Evolutionary conservation across 1,284 basidiomycete genomes (phyloP).

Genomic region (Pseudozyma thailandica): DNA sequence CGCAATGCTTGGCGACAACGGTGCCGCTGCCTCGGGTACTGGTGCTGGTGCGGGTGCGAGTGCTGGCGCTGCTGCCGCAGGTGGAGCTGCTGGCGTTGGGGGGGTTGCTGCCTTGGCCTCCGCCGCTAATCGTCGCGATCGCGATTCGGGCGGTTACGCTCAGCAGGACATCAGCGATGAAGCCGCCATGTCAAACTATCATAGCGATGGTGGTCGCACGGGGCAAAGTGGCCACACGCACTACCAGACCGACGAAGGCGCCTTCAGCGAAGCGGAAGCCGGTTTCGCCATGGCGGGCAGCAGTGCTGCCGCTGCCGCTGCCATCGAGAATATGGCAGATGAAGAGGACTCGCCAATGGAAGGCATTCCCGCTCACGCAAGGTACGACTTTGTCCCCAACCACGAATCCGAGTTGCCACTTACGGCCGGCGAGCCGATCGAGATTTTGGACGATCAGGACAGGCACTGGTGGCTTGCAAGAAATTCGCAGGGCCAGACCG

Average conservation of each 20-base stretch:
- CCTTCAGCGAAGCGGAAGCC: constrained; percentile 33
- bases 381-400: constrained; percentile 62
- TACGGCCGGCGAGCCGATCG: constrained; percentile 57
- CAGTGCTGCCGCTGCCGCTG: constrained; percentile 73
- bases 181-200: constrained; percentile 68
- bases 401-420: constrained; percentile 58
- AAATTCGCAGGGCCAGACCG: constrained; percentile 50
- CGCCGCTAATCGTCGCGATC: constrained; percentile 68
- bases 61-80: constrained; percentile 76
- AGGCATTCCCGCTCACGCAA: constrained; percentile 59
- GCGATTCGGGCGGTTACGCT: constrained; percentile 66
- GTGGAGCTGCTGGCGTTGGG: constrained; percentile 15
- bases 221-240: constrained; percentile 39
- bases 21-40: constrained; percentile 74
- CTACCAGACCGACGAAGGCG: constrained; percentile 67
- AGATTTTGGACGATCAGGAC: constrained; percentile 61
- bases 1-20: constrained; percentile 86
- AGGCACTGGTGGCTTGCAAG: constrained; percentile 62
- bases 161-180: constrained; percentile 48
- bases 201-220: constrained; percentile 48
- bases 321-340: constrained; percentile 20
- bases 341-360: constrained; percentile 44
- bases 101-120: constrained; percentile 47
- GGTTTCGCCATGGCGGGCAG: constrained; percentile 14
- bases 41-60: constrained; percentile 23